Percentiles rank a stretch among this genome's conserved stretches.
These are phyloP conservation scores for Misopates orontium DNA, from an alignment of 257 asterid genomes.

Conservation along the genomic window DNA sequence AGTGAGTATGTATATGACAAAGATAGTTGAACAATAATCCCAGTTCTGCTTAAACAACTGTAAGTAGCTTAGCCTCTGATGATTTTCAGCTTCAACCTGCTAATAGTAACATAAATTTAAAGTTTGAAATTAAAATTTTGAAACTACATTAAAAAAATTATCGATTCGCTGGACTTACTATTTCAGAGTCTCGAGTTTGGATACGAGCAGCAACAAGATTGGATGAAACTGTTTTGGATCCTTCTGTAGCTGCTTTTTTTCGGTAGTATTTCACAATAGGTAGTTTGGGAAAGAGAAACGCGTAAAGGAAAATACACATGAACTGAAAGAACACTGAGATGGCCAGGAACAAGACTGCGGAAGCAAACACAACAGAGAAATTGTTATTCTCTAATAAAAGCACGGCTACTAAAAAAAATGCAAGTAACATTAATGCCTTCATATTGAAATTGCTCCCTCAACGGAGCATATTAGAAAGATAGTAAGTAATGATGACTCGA, in stretches of 20 bases:
- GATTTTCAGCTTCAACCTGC: slow-evolving; percentile 44
- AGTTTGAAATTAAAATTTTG: not conserved
- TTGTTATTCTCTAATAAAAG: not conserved
- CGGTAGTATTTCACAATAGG: slow-evolving; percentile 75
- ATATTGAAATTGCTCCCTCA: too few relatives aligned
- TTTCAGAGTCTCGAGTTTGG: slow-evolving; percentile 29
- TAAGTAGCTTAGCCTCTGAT: slow-evolving; percentile 52
- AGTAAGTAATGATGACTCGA: too few relatives aligned
- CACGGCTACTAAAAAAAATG: too few relatives aligned
- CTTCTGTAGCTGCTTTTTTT: slow-evolving; percentile 77
- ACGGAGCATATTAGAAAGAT: too few relatives aligned
- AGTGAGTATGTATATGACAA: slow-evolving; percentile 58
- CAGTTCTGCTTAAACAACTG: slow-evolving; percentile 50
- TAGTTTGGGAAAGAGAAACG: slow-evolving; percentile 56
- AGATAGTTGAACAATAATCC: slow-evolving; percentile 61
- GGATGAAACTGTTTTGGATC: slow-evolving; percentile 79
- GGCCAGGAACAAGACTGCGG: slow-evolving; percentile 67
- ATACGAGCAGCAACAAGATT: slow-evolving; percentile 90
- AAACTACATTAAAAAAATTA: too few relatives aligned
- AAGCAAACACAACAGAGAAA: not conserved
- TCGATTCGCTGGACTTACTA: slow-evolving; percentile 11
- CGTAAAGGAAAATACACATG: slow-evolving; percentile 66
- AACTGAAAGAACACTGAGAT: slow-evolving; percentile 68
- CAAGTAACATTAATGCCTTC: not conserved
- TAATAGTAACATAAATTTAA: not conserved